Conservation (phyloP, 768 basidiomycete species). For the Mycena belliarum region DNA sequence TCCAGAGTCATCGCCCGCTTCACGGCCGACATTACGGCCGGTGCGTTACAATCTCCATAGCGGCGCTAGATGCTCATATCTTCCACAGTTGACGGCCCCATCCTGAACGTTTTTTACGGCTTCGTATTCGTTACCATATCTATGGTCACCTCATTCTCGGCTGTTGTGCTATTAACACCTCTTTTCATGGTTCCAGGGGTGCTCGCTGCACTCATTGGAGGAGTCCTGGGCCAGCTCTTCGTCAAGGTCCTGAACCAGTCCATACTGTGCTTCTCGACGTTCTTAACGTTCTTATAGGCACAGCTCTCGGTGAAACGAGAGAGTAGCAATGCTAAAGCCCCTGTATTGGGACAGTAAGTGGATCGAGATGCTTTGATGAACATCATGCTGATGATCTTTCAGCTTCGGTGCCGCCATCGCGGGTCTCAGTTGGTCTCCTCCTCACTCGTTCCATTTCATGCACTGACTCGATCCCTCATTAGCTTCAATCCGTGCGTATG, state of each 20-base stretch:
- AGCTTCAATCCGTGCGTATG: conserved; percentile 50
- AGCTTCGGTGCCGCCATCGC: conserved; percentile 47
- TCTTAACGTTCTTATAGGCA: background rate
- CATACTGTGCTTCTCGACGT: background rate
- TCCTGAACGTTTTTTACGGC: conserved; percentile 19
- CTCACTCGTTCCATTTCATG: background rate
- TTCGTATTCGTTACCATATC: conserved; percentile 12
- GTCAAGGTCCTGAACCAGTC: conserved; percentile 19
- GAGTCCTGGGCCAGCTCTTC: conserved; percentile 30
- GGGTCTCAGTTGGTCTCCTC: conserved; percentile 34
- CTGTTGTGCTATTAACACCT: conserved; percentile 31
- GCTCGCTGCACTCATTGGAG: conserved; percentile 32
- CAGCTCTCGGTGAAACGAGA: conserved; percentile 31
- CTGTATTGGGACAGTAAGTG: conserved; percentile 36
- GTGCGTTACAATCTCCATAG: background rate
- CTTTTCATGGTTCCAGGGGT: conserved; percentile 33
- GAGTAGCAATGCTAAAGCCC: conserved; percentile 27
- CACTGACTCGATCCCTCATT: background rate
- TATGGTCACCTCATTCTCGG: conserved; percentile 30
- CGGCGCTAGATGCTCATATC: background rate
- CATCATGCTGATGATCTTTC: conserved; percentile 18
- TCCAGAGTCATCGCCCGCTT: conserved; percentile 47
- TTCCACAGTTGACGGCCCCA: conserved; percentile 16
- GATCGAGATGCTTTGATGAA: conserved; percentile 28
- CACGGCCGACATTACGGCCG: conserved; percentile 46